These are phyloP conservation scores for Nakaseomyces bracarensis DNA, from an alignment of 1,139 yeast species.

Conservation along the genomic window DNA sequence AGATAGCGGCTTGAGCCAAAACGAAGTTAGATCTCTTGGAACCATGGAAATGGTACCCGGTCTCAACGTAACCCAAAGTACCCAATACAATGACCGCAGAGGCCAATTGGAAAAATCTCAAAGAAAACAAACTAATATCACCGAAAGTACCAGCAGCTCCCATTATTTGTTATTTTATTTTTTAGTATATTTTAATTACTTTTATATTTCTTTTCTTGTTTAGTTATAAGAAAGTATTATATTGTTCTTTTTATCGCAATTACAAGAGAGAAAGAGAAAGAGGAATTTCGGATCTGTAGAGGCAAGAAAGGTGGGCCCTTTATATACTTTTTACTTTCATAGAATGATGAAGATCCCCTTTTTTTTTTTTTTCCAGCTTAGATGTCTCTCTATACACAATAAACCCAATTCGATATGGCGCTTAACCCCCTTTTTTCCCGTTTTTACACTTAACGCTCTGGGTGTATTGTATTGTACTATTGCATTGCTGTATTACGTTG, in stretches of 20 bases:
- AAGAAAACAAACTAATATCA: background rate
- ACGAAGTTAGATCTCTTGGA: conserved; percentile 23
- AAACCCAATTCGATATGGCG: background rate
- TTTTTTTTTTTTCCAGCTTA: background rate
- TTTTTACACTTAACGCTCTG: background rate
- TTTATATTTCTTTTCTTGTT: background rate
- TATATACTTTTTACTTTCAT: conserved; percentile 1
- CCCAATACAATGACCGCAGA: conserved; percentile 23
- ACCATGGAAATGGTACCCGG: conserved; percentile 16
- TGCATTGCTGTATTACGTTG: no score
- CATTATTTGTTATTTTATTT: background rate
- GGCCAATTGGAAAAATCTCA: conserved; percentile 20
- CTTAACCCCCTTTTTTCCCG: background rate
- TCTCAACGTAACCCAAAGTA: conserved; percentile 18
- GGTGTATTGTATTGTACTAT: no score
- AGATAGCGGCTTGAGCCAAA: conserved; percentile 22
- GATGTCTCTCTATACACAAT: no score
- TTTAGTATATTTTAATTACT: background rate
- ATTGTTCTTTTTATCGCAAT: background rate
- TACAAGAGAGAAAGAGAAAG: background rate
- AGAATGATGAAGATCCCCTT: background rate
- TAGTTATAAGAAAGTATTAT: background rate
- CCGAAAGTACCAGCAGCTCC: background rate
- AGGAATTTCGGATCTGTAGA: background rate
- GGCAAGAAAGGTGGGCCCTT: background rate